Percentiles rank a stretch among this genome's conserved stretches.
Evolutionary conservation across 2,329 filamentous ascomycete genomes (phyloP).

Genomic region (Chrysoporthe deuterocubensis): DNA sequence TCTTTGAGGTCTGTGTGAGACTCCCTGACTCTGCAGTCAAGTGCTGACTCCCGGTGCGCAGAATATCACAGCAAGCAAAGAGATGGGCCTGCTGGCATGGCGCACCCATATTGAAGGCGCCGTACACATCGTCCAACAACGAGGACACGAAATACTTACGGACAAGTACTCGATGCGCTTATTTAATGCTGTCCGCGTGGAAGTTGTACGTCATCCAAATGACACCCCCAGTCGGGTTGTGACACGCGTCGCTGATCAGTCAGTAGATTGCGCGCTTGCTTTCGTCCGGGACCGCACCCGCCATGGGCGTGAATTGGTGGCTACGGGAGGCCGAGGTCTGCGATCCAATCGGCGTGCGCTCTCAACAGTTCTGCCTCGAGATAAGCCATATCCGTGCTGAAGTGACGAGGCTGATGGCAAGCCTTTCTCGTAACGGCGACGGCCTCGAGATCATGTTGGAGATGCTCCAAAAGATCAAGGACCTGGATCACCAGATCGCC

Average conservation of each 20-base stretch:
- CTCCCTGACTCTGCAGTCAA: neutral
- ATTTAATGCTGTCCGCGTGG: slow-evolving; percentile 63
- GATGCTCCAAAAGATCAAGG: slow-evolving; percentile 56
- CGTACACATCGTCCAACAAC: slow-evolving; percentile 60
- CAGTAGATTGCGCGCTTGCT: slow-evolving; percentile 56
- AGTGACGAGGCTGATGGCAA: slow-evolving; percentile 54
- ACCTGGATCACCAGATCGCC: slow-evolving; percentile 57
- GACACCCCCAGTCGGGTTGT: slow-evolving; percentile 39
- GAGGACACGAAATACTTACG: slow-evolving; percentile 57
- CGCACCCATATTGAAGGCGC: slow-evolving; percentile 66
- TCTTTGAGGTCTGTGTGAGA: slow-evolving; percentile 55
- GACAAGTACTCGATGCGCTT: slow-evolving; percentile 58
- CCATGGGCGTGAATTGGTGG: slow-evolving; percentile 65
- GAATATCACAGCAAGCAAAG: slow-evolving; percentile 57
- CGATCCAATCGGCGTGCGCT: slow-evolving; percentile 46
- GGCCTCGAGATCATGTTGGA: slow-evolving; percentile 56
- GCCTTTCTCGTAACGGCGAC: slow-evolving; percentile 49
- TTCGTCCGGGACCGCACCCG: slow-evolving; percentile 54
- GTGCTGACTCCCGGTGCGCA: neutral
- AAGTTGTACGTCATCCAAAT: slow-evolving; percentile 46
- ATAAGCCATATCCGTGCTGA: slow-evolving; percentile 59
- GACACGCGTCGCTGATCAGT: neutral
- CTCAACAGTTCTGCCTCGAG: slow-evolving; percentile 57
- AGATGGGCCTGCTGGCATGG: slow-evolving; percentile 61
- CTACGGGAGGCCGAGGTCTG: slow-evolving; percentile 55